A percentile compares a stretch with the other conserved stretches of the same genome.
Conservation (phyloP, 2,329 filamentous ascomycete genomes). For the Beauveria scarabaeidicola region DNA sequence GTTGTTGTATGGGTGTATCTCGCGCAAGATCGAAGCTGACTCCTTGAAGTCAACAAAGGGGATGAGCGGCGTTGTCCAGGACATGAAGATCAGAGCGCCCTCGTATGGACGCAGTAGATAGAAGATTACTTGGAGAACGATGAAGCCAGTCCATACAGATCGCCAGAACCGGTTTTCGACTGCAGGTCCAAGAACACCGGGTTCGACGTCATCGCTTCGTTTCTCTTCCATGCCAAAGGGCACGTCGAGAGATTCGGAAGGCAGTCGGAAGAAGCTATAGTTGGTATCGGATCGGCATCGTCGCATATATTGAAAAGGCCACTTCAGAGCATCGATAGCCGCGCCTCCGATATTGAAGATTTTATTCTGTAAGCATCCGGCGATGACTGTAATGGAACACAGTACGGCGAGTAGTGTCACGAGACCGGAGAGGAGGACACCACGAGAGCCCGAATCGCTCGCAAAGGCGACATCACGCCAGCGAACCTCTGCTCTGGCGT, state of each 20-base stretch:
- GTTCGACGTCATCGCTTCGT: neutral
- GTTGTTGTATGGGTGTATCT: slow-evolving; percentile 18
- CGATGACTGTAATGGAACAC: slow-evolving; percentile 11
- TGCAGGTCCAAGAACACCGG: neutral
- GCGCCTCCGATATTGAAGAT: slow-evolving; percentile 14
- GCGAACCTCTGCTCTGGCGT: slow-evolving; percentile 22
- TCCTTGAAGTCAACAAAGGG: slow-evolving; percentile 28
- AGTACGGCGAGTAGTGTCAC: slow-evolving; percentile 14
- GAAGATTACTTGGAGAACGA: slow-evolving; percentile 19
- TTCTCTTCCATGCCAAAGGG: neutral
- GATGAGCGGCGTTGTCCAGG: slow-evolving; percentile 26
- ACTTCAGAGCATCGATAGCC: slow-evolving; percentile 3
- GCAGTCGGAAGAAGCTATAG: neutral
- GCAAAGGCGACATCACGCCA: slow-evolving; percentile 22
- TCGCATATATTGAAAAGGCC: neutral
- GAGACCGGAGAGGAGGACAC: slow-evolving; percentile 20
- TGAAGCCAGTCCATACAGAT: slow-evolving; percentile 11
- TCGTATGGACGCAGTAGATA: slow-evolving; percentile 23
- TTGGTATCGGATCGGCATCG: neutral
- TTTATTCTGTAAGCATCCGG: slow-evolving; percentile 18
- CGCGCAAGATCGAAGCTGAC: slow-evolving; percentile 23
- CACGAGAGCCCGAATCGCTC: slow-evolving; percentile 17
- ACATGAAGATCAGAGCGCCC: slow-evolving; percentile 25
- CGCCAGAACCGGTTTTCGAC: slow-evolving; percentile 9
- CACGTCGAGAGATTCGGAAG: neutral